phyloP scores from a whole-genome alignment of 768 basidiomycete genomes.

The Podaxis rugospora region DNA sequence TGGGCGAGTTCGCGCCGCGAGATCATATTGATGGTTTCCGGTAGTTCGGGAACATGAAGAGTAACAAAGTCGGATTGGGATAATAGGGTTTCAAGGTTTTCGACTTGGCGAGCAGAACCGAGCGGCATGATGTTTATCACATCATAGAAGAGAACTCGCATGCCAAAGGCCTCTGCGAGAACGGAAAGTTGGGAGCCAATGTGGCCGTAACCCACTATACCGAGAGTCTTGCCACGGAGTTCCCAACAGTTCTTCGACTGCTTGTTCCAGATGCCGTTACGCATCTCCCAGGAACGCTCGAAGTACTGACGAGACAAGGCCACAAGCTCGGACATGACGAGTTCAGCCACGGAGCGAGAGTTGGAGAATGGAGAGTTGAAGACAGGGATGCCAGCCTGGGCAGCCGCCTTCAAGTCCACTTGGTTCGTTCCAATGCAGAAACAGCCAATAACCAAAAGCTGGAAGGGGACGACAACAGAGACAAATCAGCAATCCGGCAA shows the following conservation, averaged over 20 bases:
- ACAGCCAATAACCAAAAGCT: slow-evolving; percentile 96
- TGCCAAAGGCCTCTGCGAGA: slow-evolving; percentile 92
- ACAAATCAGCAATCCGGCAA: neutral
- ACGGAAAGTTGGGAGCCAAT: slow-evolving; percentile 97
- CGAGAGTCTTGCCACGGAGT: slow-evolving; percentile 93
- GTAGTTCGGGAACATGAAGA: slow-evolving; percentile 93
- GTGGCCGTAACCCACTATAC: slow-evolving; percentile 98
- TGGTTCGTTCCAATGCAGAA: slow-evolving; percentile 99
- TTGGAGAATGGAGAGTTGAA: slow-evolving; percentile 99
- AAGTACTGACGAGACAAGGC: slow-evolving; percentile 91
- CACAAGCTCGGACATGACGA: slow-evolving; percentile 92
- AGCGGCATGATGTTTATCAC: slow-evolving; percentile 97
- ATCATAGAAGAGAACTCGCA: slow-evolving; percentile 94
- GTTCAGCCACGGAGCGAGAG: slow-evolving; percentile 97
- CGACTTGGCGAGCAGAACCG: slow-evolving; percentile 88
- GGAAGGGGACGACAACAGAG: neutral
- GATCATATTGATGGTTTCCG: slow-evolving; percentile 96
- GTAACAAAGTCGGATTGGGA: slow-evolving; percentile 87
- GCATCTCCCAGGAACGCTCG: slow-evolving; percentile 86
- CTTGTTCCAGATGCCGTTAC: slow-evolving; percentile 95
- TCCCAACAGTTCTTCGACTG: slow-evolving; percentile 99
- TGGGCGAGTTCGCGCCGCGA: slow-evolving; percentile 65
- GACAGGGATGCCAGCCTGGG: slow-evolving; percentile 88
- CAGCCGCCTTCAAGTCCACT: slow-evolving; percentile 83
- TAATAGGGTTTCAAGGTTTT: slow-evolving; percentile 71